A percentile compares a stretch with the other conserved stretches of the same genome.
Conservation (phyloP, 2,329 filamentous ascomycete genomes). For the Hypoxylon sp. region DNA sequence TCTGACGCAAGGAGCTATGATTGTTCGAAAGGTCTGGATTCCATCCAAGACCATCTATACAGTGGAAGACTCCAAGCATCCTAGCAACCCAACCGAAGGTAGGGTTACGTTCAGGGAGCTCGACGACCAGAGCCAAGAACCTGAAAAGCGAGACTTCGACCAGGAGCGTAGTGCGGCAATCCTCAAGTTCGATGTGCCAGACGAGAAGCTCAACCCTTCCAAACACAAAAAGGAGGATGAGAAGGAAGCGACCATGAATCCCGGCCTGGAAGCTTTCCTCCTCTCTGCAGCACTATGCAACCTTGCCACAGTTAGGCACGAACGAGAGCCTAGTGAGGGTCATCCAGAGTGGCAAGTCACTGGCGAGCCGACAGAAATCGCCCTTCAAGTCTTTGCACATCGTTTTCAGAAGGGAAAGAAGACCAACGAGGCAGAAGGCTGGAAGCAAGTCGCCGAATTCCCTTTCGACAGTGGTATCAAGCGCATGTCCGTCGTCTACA, state of each 20-base stretch:
- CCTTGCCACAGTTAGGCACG: constrained; percentile 65
- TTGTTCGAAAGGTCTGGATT: constrained; percentile 72
- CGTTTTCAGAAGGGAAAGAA: constrained; percentile 70
- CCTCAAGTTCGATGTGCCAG: constrained; percentile 69
- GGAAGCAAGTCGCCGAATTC: constrained; percentile 73
- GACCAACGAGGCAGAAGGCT: constrained; percentile 59
- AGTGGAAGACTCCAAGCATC: constrained; percentile 68
- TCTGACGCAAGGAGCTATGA: constrained; percentile 74
- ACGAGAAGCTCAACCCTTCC: constrained; percentile 58
- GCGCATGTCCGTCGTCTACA: constrained; percentile 81
- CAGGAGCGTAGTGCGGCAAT: constrained; percentile 67
- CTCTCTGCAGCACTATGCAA: constrained; percentile 71
- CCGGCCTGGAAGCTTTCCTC: constrained; percentile 60
- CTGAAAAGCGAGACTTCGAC: constrained; percentile 64
- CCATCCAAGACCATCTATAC: constrained; percentile 65
- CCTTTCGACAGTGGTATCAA: constrained; percentile 83
- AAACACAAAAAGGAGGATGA: constrained; percentile 48
- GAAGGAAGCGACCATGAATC: constrained; percentile 55
- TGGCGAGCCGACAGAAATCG: constrained; percentile 78
- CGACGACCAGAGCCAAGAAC: constrained; percentile 48
- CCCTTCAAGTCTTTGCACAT: constrained; percentile 77
- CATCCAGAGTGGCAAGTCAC: constrained; percentile 70
- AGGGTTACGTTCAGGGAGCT: constrained; percentile 57
- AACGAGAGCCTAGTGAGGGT: constrained; percentile 61
- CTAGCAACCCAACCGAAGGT: constrained; percentile 68